These are phyloP conservation scores for Bisporella sp. DNA, from an alignment of 2,329 filamentous ascomycete genomes.

Conservation along the genomic window DNA sequence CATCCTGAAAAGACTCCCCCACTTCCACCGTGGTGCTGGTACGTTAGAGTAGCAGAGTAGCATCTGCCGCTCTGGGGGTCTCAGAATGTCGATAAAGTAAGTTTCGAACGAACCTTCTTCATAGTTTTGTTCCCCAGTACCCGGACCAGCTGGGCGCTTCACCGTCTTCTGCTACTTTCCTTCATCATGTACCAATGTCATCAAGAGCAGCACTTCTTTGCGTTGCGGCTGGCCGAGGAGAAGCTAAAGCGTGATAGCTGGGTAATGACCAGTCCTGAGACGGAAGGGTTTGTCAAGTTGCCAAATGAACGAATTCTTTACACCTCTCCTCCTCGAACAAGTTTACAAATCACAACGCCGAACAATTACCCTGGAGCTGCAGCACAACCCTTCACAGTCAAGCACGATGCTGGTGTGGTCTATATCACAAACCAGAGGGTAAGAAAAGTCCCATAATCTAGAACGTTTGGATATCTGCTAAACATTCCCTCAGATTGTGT, in stretches of 20 bases:
- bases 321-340: conserved; percentile 72
- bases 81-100: conserved; percentile 49
- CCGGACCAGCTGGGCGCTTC: not conserved
- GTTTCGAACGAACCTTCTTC: conserved; percentile 16
- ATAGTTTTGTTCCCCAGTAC: conserved; percentile 10
- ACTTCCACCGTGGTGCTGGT: too few species aligned
- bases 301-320: conserved; percentile 78
- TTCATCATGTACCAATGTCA: conserved; percentile 24
- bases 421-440: conserved; percentile 85
- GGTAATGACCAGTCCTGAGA: conserved; percentile 79
- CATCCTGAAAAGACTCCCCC: too few species aligned
- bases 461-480: conserved; percentile 10
- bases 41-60: too few species aligned
- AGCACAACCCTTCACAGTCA: conserved; percentile 54
- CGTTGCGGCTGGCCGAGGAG: conserved; percentile 20
- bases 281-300: conserved; percentile 71
- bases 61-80: conserved; percentile 10
- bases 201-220: conserved; percentile 24
- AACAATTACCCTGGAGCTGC: conserved; percentile 53
- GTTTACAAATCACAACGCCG: conserved; percentile 59
- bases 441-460: conserved; percentile 30
- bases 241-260: conserved; percentile 47
- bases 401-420: conserved; percentile 67
- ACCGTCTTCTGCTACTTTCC: not conserved
- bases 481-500: conserved; percentile 60